Evolutionary conservation across 768 basidiomycete species (phyloP), one percentile per base, ranked within the genome.

Genomic region (Pleurotus platypus): DNA sequence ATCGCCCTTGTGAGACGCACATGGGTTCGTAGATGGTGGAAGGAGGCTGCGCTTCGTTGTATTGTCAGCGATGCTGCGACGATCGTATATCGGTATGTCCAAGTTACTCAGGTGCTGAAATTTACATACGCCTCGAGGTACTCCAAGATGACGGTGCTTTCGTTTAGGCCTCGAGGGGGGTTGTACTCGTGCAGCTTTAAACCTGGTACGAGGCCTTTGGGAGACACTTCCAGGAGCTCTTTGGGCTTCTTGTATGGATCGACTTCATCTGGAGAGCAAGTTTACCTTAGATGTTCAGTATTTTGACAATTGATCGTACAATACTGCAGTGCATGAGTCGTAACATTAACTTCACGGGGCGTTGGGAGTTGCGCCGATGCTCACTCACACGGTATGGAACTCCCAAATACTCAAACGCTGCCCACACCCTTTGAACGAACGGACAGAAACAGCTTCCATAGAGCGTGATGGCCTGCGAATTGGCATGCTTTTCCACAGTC

Each of bases 371-470:
- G 27, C 9, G 5, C 5, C 27, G 6, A 8, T 30, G 30, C 8
- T 18, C 30, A 51, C 73, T 48, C 57, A 87, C 88, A 66, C 85
- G 81, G 72, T 94, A 92, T 2, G 84, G 81, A 46, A 92, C 80
- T 1, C 75, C 78, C 18, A 90, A 80, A 59, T 81, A 78, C 67
- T 93, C 90, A 27, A 92, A 74, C 0, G 84, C 79, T 16, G 85
- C 78, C 91, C 92, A 94, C 2, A 82, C 88, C 13, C 91, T 78
- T 68, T 92, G 90, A 1, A 92, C 90, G 65, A 92, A 92, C 0
- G 89, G 89, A 66, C 89, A 91, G 64, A 90, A 90, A 65, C 87
- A 90, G 53, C 82, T 78, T 7, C 76, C 84, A 61, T 90, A 92
- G 20, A 93, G 75, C 0, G 81, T 86, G 59, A 89, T 82, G 53